A percentile compares a stretch with the other conserved stretches of the same genome.
phyloP scores from a whole-genome alignment of 1,139 yeast species.

The Nematodospora anomalae region DNA sequence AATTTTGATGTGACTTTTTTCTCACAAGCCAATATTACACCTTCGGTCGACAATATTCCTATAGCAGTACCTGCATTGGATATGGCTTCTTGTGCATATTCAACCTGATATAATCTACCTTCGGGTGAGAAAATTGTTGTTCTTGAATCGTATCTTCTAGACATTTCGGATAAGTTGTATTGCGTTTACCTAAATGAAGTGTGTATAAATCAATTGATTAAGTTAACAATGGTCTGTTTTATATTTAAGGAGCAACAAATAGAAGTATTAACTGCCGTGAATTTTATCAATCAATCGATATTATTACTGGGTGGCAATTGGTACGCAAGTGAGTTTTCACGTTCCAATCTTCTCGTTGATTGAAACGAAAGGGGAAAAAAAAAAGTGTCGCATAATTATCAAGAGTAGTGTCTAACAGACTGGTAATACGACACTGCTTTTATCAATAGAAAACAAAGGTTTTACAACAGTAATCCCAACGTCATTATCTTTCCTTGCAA shows the following conservation, averaged over 20 bases:
- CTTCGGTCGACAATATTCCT: slow-evolving; percentile 89
- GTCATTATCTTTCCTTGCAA: no score
- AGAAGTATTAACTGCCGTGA: no score
- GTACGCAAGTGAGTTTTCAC: no score
- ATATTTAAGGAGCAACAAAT: no score
- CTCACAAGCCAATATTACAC: slow-evolving; percentile 95
- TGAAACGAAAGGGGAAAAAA: not conserved
- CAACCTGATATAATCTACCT: slow-evolving; percentile 94
- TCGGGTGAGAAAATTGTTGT: slow-evolving; percentile 98
- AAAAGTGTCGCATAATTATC: not conserved
- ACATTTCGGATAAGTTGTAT: slow-evolving; percentile 31
- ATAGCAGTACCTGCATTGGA: slow-evolving; percentile 98
- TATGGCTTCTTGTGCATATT: slow-evolving; percentile 96
- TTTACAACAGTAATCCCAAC: no score
- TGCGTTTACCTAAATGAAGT: no score
- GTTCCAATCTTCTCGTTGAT: not conserved
- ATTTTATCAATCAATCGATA: no score
- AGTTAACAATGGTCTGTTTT: no score
- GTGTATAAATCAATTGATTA: no score
- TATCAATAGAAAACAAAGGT: no score
- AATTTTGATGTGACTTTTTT: slow-evolving; percentile 90
- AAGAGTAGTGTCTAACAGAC: no score
- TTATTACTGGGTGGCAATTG: not conserved
- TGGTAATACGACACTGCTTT: no score
- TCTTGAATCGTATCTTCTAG: slow-evolving; percentile 81